Conservation (phyloP, 208 protist genomes). For the Angomonas ambiguus region DNA sequence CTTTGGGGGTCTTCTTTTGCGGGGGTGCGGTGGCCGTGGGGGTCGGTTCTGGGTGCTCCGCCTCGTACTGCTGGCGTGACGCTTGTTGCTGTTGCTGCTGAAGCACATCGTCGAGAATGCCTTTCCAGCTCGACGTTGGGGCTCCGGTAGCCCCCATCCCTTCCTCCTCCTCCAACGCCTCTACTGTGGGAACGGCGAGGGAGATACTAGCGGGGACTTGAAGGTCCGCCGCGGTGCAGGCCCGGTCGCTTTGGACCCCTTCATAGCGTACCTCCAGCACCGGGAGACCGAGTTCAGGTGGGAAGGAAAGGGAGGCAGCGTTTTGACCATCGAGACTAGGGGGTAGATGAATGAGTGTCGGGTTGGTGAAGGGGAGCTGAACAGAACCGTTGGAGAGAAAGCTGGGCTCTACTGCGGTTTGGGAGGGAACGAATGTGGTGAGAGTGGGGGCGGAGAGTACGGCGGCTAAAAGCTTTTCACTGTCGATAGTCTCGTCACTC, state of each 20-base stretch:
- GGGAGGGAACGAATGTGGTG: neutral
- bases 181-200: slow-evolving; percentile 33
- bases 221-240: slow-evolving; percentile 23
- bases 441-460: neutral
- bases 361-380: slow-evolving; percentile 19
- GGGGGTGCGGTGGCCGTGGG: neutral
- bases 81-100: slow-evolving; percentile 19
- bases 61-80: slow-evolving; percentile 3
- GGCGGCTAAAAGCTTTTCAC: neutral
- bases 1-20: neutral
- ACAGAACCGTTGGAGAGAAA: slow-evolving; percentile 3
- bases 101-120: neutral
- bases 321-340: slow-evolving; percentile 16
- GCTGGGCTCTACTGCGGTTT: neutral
- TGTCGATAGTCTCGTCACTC: slow-evolving; percentile 9
- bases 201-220: slow-evolving; percentile 31
- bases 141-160: slow-evolving; percentile 30
- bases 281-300: slow-evolving; percentile 50
- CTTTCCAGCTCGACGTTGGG: slow-evolving; percentile 26
- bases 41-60: neutral
- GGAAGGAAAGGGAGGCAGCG: slow-evolving; percentile 53
- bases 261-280: slow-evolving; percentile 42
- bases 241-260: slow-evolving; percentile 8
- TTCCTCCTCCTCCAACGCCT: slow-evolving; percentile 13
- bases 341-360: slow-evolving; percentile 15